phyloP scores from a whole-genome alignment of 2,329 filamentous ascomycete species.

The Paraphoma sp. region DNA sequence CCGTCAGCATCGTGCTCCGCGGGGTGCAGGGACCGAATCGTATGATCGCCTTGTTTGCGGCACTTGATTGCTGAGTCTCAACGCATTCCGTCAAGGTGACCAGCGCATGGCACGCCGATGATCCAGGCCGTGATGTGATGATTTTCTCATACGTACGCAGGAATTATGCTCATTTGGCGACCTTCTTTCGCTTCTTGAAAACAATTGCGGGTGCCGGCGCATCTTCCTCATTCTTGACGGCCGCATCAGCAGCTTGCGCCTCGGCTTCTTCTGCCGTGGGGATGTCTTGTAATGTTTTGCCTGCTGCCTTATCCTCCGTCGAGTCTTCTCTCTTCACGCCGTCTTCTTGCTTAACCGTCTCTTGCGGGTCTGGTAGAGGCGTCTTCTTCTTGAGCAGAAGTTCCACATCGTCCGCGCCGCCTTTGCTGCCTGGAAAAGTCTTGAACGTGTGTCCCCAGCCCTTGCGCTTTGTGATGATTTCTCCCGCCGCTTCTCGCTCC shows the following conservation, averaged over 20 bases:
- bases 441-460: constrained; percentile 57
- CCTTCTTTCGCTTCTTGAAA: constrained; percentile 84
- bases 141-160: not conserved
- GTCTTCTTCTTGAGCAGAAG: constrained; percentile 57
- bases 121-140: too few relatives aligned
- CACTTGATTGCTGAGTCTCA: too few relatives aligned
- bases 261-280: constrained; percentile 36
- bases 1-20: too few relatives aligned
- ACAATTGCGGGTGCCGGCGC: constrained; percentile 58
- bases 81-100: too few relatives aligned
- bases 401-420: constrained; percentile 69
- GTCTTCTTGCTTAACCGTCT: constrained; percentile 53
- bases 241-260: constrained; percentile 11
- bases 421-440: constrained; percentile 52
- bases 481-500: constrained; percentile 64
- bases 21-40: too few relatives aligned
- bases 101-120: too few relatives aligned
- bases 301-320: constrained; percentile 18
- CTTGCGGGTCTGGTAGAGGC: constrained; percentile 21
- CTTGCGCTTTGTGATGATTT: constrained; percentile 49
- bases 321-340: constrained; percentile 25
- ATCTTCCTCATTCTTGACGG: constrained; percentile 30
- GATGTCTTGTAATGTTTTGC: constrained; percentile 29
- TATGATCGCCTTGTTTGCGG: too few relatives aligned
- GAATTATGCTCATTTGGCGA: constrained; percentile 52